phyloP scores from a whole-genome alignment of 345 rosid species.

The Salix arbutifolia region DNA sequence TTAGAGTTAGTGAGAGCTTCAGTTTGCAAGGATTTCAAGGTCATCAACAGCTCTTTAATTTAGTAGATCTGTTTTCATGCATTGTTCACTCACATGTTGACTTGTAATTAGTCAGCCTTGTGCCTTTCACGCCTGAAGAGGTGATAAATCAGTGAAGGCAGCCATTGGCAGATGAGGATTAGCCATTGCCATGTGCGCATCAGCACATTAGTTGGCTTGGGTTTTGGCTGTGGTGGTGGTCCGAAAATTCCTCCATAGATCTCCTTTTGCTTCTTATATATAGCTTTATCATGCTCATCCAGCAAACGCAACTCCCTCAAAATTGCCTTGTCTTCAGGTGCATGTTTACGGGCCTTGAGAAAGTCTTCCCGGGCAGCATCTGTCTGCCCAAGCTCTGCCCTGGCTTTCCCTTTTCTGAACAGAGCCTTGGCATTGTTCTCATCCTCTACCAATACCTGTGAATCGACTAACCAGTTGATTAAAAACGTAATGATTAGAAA shows the following conservation, averaged over 20 bases:
- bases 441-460: slow-evolving; percentile 80
- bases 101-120: slow-evolving; percentile 13
- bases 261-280: slow-evolving; percentile 78
- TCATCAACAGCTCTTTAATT: background rate
- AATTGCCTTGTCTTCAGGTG: slow-evolving; percentile 82
- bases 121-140: slow-evolving; percentile 9
- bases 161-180: slow-evolving; percentile 14
- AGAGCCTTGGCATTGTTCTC: slow-evolving; percentile 83
- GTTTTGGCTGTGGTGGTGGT: slow-evolving; percentile 38
- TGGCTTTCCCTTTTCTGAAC: slow-evolving; percentile 90
- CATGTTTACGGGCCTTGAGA: slow-evolving; percentile 67
- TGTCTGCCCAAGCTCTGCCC: slow-evolving; percentile 85
- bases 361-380: slow-evolving; percentile 91
- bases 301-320: slow-evolving; percentile 62
- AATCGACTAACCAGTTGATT: background rate
- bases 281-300: slow-evolving; percentile 75
- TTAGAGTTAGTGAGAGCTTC: background rate
- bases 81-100: background rate
- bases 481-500: background rate
- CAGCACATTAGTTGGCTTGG: slow-evolving; percentile 9
- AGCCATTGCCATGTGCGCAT: slow-evolving; percentile 14
- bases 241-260: slow-evolving; percentile 78
- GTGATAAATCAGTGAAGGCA: slow-evolving; percentile 8
- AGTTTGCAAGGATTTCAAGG: background rate
- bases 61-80: background rate